Evolutionary conservation across 345 rosid species (phyloP).

Genomic region (Boechera stricta): DNA sequence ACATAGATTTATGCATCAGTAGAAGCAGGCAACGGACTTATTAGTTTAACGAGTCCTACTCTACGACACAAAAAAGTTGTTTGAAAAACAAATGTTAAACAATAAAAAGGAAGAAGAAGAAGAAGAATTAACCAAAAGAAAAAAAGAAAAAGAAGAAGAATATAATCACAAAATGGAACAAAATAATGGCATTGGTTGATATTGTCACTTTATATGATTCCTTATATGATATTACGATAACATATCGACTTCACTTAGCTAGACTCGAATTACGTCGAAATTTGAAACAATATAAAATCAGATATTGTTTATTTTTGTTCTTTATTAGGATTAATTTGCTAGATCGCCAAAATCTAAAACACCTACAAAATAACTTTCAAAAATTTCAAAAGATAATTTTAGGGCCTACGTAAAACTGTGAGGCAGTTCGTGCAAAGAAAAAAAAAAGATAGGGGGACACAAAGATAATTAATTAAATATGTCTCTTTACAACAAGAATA

Average conservation of each 20-base stretch:
- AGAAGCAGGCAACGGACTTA: conserved; percentile 18
- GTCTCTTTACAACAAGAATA: neutral
- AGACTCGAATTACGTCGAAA: neutral
- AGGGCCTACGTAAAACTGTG: neutral
- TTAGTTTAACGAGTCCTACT: conserved; percentile 38
- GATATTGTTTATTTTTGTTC: no score
- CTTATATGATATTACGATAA: neutral
- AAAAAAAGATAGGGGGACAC: neutral
- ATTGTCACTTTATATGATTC: conserved; percentile 32
- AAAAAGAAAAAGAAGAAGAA: neutral
- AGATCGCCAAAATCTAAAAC: neutral
- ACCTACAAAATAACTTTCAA: neutral
- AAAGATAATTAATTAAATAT: conserved; percentile 15
- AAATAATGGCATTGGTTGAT: conserved; percentile 17
- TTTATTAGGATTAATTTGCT: neutral
- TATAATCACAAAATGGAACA: conserved; percentile 36
- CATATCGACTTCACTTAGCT: conserved; percentile 6
- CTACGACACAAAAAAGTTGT: neutral
- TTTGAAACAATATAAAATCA: neutral
- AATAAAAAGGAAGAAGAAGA: neutral
- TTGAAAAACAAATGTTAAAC: neutral
- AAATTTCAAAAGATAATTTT: neutral
- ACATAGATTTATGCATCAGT: conserved; percentile 32
- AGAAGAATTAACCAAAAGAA: neutral
- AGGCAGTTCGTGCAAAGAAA: neutral